A percentile compares a stretch with the other conserved stretches of the same genome.
These are phyloP conservation scores for Fallopia convolvulus DNA, from an alignment of 148 eudicot genomes.

Conservation along the genomic window DNA sequence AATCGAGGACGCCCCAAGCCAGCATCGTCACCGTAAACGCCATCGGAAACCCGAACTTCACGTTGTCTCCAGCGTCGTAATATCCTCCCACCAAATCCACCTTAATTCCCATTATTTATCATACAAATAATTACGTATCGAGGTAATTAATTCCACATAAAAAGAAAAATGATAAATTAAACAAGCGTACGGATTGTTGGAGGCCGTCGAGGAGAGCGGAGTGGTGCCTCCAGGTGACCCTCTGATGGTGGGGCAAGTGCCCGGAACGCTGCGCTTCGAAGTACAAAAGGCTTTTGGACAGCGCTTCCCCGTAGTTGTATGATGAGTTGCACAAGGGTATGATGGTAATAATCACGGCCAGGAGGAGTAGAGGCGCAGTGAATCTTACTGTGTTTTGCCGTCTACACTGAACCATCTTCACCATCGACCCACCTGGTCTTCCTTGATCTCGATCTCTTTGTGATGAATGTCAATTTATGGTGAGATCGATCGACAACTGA, in stretches of 20 bases:
- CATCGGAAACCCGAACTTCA: constrained; percentile 65
- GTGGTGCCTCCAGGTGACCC: constrained; percentile 56
- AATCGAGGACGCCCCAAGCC: constrained; percentile 59
- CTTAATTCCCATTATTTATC: constrained; percentile 13
- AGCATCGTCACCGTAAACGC: constrained; percentile 60
- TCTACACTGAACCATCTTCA: background rate
- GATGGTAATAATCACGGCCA: background rate
- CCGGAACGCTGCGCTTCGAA: constrained; percentile 79
- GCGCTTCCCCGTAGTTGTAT: constrained; percentile 39
- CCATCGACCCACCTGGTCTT: background rate
- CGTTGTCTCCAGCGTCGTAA: constrained; percentile 66
- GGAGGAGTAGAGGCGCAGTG: background rate
- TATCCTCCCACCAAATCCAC: constrained; percentile 69
- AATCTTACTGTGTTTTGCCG: background rate
- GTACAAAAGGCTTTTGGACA: constrained; percentile 51
- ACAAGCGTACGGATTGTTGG: constrained; percentile 44
- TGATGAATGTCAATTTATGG: background rate
- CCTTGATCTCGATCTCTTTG: background rate
- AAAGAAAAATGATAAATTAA: background rate
- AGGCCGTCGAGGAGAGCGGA: constrained; percentile 72
- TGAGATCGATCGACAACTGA: no score
- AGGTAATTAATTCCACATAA: background rate
- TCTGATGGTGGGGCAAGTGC: constrained; percentile 50
- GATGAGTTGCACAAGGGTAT: background rate
- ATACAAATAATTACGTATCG: background rate